phyloP scores from a whole-genome alignment of 805 yeast species.

The Ogataea pini region DNA sequence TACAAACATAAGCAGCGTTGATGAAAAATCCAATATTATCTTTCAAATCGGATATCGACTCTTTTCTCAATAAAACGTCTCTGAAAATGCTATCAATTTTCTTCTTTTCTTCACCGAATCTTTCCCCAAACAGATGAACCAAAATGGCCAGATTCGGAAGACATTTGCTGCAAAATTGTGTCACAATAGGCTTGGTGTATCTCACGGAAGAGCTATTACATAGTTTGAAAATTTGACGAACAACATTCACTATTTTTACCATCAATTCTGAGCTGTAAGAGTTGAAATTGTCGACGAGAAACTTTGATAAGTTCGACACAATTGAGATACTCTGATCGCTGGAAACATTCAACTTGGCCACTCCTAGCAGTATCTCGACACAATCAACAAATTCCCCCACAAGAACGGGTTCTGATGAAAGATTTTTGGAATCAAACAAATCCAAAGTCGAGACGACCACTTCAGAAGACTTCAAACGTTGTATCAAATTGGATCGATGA shows the following conservation, averaged over 20 bases:
- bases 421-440: slow-evolving; percentile 17
- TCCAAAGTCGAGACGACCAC: slow-evolving; percentile 30
- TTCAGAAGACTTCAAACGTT: slow-evolving; percentile 44
- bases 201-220: slow-evolving; percentile 26
- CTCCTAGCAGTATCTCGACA: slow-evolving; percentile 19
- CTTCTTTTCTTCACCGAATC: neutral
- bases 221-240: slow-evolving; percentile 23
- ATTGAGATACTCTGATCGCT: slow-evolving; percentile 31
- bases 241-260: slow-evolving; percentile 7
- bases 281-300: slow-evolving; percentile 2
- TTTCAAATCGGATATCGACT: slow-evolving; percentile 25
- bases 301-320: slow-evolving; percentile 17
- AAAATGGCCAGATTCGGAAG: slow-evolving; percentile 25
- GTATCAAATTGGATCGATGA: slow-evolving; percentile 43
- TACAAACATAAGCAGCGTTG: slow-evolving; percentile 22
- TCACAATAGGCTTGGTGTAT: slow-evolving; percentile 30
- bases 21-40: slow-evolving; percentile 36
- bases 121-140: neutral
- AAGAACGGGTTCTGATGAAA: slow-evolving; percentile 25
- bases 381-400: slow-evolving; percentile 23
- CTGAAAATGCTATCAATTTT: slow-evolving; percentile 24
- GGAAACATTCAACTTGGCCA: slow-evolving; percentile 19
- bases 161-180: slow-evolving; percentile 28
- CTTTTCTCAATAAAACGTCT: slow-evolving; percentile 33
- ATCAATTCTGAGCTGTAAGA: slow-evolving; percentile 3